Percentiles rank a stretch among this genome's conserved stretches.
Evolutionary conservation across 2,329 filamentous ascomycete species (phyloP).

Genomic region (Diaporthe vexans): DNA sequence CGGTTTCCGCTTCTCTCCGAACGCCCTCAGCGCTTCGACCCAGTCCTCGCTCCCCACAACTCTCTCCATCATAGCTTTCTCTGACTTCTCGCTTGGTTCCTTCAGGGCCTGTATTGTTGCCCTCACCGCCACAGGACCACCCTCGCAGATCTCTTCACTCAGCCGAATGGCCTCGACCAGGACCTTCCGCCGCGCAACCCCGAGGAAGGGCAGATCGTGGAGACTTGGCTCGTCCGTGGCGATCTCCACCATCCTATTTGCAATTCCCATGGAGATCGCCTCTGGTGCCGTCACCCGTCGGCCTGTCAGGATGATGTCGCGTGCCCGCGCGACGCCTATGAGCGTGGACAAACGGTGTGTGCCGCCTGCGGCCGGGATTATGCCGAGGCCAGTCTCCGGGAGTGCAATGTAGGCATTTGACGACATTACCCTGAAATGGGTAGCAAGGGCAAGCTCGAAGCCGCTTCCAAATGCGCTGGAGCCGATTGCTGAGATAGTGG

Average conservation of each 20-base stretch:
- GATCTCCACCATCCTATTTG: constrained; percentile 90
- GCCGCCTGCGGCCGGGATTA: constrained; percentile 94
- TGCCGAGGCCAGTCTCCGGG: constrained; percentile 92
- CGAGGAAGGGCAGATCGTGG: constrained; percentile 56
- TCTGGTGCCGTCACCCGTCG: constrained; percentile 84
- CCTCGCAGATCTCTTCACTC: constrained; percentile 86
- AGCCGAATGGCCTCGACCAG: constrained; percentile 83
- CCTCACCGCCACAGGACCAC: constrained; percentile 83
- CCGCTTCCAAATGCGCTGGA: constrained; percentile 92
- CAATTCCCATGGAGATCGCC: constrained; percentile 91
- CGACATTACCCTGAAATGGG: constrained; percentile 88
- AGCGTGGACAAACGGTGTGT: constrained; percentile 88
- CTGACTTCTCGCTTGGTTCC: constrained; percentile 78
- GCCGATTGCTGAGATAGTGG: constrained; percentile 89
- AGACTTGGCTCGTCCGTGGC: constrained; percentile 60
- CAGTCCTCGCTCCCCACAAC: constrained; percentile 89
- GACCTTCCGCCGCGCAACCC: constrained; percentile 74
- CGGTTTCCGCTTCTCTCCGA: constrained; percentile 75
- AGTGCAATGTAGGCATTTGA: constrained; percentile 84
- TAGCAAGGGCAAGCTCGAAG: constrained; percentile 90
- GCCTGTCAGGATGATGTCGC: constrained; percentile 91
- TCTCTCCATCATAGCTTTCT: constrained; percentile 87
- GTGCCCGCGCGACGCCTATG: constrained; percentile 84
- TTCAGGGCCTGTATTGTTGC: constrained; percentile 85
- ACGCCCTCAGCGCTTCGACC: constrained; percentile 88